A percentile compares a stretch with the other conserved stretches of the same genome.
phyloP scores from a whole-genome alignment of 805 yeast genomes.

The Saturnispora zaruensis region DNA sequence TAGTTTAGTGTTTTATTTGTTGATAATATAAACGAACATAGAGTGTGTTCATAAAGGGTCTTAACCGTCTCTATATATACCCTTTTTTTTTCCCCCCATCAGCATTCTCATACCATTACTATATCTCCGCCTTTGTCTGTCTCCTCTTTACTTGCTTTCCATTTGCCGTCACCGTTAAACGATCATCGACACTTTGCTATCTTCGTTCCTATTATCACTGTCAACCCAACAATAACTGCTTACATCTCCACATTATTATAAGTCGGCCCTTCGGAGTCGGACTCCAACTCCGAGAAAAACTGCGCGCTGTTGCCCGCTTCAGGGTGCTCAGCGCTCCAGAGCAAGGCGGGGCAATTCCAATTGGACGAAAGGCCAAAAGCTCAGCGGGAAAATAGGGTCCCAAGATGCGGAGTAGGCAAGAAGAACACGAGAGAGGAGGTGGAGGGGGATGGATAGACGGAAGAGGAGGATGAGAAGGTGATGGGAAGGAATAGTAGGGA shows the following conservation, averaged over 20 bases:
- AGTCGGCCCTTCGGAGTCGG: conserved; percentile 1
- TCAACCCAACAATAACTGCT: neutral
- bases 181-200: neutral
- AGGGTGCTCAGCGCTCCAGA: neutral
- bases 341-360: neutral
- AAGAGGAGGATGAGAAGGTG: no score
- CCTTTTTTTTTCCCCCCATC: neutral
- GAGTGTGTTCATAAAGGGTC: neutral
- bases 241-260: neutral
- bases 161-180: neutral
- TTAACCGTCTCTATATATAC: neutral
- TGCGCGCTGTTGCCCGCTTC: neutral
- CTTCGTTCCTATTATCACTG: neutral
- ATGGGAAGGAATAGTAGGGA: no score
- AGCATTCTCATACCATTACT: neutral
- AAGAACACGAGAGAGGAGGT: neutral
- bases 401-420: neutral
- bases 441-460: no score
- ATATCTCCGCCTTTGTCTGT: neutral
- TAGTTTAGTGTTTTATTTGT: conserved; percentile 1
- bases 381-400: neutral
- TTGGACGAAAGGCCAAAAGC: neutral
- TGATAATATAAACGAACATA: no score
- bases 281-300: conserved; percentile 3
- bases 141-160: neutral